Base-by-base conservation (phyloP, 1,284 basidiomycete genomes). In the Microbotryum saponariae region DNA sequence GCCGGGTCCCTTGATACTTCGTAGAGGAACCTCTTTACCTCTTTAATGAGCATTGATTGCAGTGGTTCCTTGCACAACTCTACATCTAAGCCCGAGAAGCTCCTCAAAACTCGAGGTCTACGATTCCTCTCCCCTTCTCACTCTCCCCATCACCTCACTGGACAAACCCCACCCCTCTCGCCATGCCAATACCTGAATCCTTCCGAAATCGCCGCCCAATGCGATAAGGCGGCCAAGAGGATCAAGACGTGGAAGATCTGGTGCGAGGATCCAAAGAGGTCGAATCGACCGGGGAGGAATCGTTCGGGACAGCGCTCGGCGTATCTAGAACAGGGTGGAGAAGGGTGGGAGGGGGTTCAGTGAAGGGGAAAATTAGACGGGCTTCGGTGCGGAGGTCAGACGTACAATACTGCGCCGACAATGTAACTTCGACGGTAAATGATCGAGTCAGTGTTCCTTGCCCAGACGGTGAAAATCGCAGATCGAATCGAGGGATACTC, bases 161-260 rank as follows among this genome's bases (percentile, higher is more conserved):
- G 44, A 33, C 64, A 65, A 16, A 31, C 3, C 5, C 60, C 60
- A 1, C 12, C 20, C 18, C 58, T 37, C 53, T 62, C 61, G 12
- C 58, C 56, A 42, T 65, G 64, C 54, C 61, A 62, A 29, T 60
- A 65, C 29, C 61, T 23, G 49, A 64, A 64, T n/a, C 48, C 55
- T 31, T 67, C 65, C 0, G 54, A 10, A 44, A 58, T 59, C 4
- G 59, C 58, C n/a, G n/a, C 23, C 52, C 46, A 61, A 9, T 60
- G 63, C 7, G 46, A 18, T 25, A 46, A 10, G 29, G 31, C 66
- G 1, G 66, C 66, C n/a, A 61, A 54, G 4, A 67, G 42, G 31
- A 64, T 64, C n/a, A 67, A 46, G 27, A 70, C 54, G 56, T 72
- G 71, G 54, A 72, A 71, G 46, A 72, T 66, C 49, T 71, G 69